phyloP scores from a whole-genome alignment of 331 rosid genomes.

The Telfairia occidentalis region DNA sequence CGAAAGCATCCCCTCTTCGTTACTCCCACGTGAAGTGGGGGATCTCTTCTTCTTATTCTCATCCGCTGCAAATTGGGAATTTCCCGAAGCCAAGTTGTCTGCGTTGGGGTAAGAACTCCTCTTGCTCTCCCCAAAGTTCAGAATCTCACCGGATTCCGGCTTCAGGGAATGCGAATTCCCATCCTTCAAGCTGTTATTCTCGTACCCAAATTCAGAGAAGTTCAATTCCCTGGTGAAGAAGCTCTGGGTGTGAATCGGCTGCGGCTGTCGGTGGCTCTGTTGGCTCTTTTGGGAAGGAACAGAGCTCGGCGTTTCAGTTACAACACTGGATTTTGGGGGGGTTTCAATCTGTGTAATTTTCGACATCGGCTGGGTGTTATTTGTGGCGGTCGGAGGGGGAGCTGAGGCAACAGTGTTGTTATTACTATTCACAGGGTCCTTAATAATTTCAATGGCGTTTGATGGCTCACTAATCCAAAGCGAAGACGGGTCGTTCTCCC shows the following conservation, averaged over 20 bases:
- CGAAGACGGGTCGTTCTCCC: slow-evolving; percentile 72
- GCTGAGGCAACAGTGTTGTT: slow-evolving; percentile 16
- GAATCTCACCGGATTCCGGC: slow-evolving; percentile 80
- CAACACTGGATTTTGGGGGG: slow-evolving; percentile 46
- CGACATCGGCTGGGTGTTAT: neutral
- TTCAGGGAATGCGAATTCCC: slow-evolving; percentile 36
- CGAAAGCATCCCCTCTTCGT: slow-evolving; percentile 67
- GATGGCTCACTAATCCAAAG: slow-evolving; percentile 59
- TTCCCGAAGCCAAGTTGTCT: slow-evolving; percentile 34
- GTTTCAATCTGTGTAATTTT: slow-evolving; percentile 42
- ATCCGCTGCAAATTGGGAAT: slow-evolving; percentile 35
- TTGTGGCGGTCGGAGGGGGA: slow-evolving; percentile 15
- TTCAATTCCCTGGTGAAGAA: slow-evolving; percentile 46
- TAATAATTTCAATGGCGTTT: slow-evolving; percentile 27
- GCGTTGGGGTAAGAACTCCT: slow-evolving; percentile 23
- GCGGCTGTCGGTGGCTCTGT: neutral
- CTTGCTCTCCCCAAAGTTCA: slow-evolving; percentile 63
- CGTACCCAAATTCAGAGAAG: slow-evolving; percentile 42
- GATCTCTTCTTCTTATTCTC: slow-evolving; percentile 54
- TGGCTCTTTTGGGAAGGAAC: neutral
- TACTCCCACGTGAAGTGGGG: slow-evolving; percentile 36
- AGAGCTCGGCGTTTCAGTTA: slow-evolving; percentile 38
- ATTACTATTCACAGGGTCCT: slow-evolving; percentile 29
- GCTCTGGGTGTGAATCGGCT: slow-evolving; percentile 22
- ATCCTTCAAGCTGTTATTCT: slow-evolving; percentile 14